phyloP scores from a whole-genome alignment of 352 stramenopile genomes.

The Phytophthora uliginosa region DNA sequence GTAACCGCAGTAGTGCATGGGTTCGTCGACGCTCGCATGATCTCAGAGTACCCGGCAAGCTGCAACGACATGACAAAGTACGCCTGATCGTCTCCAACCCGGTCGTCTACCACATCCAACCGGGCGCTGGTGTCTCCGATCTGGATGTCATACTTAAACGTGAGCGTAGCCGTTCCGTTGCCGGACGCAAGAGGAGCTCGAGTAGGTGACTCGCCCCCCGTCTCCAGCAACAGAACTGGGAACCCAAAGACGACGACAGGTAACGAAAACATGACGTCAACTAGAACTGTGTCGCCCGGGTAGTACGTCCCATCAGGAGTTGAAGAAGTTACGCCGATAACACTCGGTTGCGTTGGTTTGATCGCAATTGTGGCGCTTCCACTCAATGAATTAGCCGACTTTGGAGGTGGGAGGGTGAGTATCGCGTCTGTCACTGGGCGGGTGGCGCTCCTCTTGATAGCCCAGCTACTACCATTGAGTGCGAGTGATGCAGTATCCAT shows the following conservation, averaged over 20 bases:
- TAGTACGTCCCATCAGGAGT: conserved; percentile 62
- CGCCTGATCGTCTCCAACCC: conserved; percentile 35
- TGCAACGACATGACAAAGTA: conserved; percentile 64
- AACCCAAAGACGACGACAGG: conserved; percentile 69
- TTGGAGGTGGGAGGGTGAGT: conserved; percentile 55
- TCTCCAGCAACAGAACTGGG: conserved; percentile 51
- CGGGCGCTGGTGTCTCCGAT: conserved; percentile 46
- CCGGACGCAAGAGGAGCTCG: conserved; percentile 41
- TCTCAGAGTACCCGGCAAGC: conserved; percentile 41
- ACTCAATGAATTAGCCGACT: conserved; percentile 54
- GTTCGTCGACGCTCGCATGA: conserved; percentile 60
- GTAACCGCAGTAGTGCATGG: conserved; percentile 54
- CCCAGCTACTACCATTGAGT: conserved; percentile 35
- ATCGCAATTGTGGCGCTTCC: conserved; percentile 62
- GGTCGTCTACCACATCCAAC: conserved; percentile 70
- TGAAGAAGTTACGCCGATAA: conserved; percentile 46
- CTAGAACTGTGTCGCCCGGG: conserved; percentile 59
- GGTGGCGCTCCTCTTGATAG: conserved; percentile 58
- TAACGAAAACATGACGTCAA: conserved; percentile 72
- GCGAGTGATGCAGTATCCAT: conserved; percentile 51
- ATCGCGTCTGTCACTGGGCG: conserved; percentile 54
- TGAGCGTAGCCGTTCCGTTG: conserved; percentile 53
- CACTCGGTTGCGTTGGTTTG: conserved; percentile 55
- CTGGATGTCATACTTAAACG: conserved; percentile 60
- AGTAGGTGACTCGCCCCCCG: conserved; percentile 13